Conservation (phyloP, 495 filamentous ascomycete species). For the Poronia punctata region DNA sequence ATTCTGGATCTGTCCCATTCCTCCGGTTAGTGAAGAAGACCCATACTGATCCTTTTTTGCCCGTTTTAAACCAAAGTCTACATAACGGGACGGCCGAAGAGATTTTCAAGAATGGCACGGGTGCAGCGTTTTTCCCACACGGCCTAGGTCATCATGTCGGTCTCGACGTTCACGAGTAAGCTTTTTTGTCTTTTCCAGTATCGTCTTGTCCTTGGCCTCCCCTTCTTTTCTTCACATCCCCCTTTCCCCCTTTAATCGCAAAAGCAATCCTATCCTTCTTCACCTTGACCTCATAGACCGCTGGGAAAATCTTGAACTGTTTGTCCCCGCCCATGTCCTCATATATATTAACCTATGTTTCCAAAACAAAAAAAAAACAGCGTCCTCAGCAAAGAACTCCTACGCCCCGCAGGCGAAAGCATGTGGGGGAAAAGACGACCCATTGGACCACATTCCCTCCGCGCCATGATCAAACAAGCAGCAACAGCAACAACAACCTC, state of each 20-base stretch:
- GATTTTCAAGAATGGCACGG: constrained; percentile 60
- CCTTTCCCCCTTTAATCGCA: constrained; percentile 5
- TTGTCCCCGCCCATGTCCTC: neutral
- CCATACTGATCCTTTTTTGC: neutral
- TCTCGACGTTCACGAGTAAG: constrained; percentile 75
- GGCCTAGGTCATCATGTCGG: constrained; percentile 86
- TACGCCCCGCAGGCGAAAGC: constrained; percentile 22
- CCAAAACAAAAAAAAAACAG: too few species aligned
- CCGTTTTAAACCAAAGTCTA: constrained; percentile 16
- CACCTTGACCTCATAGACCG: too few species aligned
- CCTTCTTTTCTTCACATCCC: neutral
- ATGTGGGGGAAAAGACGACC: constrained; percentile 27
- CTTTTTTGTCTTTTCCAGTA: neutral
- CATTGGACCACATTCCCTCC: constrained; percentile 23
- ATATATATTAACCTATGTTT: neutral
- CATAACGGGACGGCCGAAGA: constrained; percentile 52
- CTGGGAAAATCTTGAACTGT: too few species aligned
- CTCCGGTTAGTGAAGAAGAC: neutral
- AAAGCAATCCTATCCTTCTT: neutral
- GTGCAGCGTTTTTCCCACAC: constrained; percentile 82
- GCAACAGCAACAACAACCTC: constrained; percentile 5
- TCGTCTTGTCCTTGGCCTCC: neutral
- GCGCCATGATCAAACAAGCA: constrained; percentile 28
- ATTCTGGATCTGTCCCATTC: neutral
- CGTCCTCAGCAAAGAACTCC: constrained; percentile 24